These are phyloP conservation scores for Lavandula angustifolia DNA, from an alignment of 257 asterid species.

Conservation along the genomic window DNA sequence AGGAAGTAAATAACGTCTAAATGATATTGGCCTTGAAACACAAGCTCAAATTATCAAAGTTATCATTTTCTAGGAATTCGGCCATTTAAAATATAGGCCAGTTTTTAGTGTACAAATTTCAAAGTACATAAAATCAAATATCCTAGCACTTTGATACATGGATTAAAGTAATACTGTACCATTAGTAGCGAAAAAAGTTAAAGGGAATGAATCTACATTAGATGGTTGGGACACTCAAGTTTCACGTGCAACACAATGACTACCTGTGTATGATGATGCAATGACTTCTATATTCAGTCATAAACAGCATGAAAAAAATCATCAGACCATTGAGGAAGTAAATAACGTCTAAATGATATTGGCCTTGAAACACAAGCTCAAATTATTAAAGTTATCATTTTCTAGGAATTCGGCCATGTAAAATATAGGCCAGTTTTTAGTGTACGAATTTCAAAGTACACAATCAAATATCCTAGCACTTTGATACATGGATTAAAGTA, in stretches of 20 bases:
- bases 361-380: conserved; percentile 4
- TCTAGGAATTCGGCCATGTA: not conserved
- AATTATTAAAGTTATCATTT: conserved; percentile 15
- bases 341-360: conserved; percentile 6
- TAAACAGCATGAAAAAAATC: conserved; percentile 7
- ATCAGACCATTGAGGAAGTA: conserved; percentile 15
- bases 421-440: not conserved
- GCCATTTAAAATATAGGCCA: not conserved
- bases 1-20: conserved; percentile 4
- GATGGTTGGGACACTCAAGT: conserved; percentile 15
- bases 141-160: conserved; percentile 3
- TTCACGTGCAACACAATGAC: conserved; percentile 26
- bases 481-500: not conserved
- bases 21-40: conserved; percentile 10
- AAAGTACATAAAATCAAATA: not conserved
- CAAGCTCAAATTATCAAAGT: not conserved
- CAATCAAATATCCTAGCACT: conserved; percentile 2
- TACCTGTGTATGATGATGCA: conserved; percentile 16
- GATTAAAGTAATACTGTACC: conserved; percentile 6
- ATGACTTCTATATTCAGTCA: not conserved
- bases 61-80: conserved; percentile 17
- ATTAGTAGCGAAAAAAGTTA: conserved; percentile 2
- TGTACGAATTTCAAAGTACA: conserved; percentile 14
- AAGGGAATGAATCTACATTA: conserved; percentile 5
- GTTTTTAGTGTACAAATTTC: conserved; percentile 11